Evolutionary conservation across 306 rosid genomes (phyloP), one percentile per base, ranked within the genome.

Genomic region (Nissolia schottii): DNA sequence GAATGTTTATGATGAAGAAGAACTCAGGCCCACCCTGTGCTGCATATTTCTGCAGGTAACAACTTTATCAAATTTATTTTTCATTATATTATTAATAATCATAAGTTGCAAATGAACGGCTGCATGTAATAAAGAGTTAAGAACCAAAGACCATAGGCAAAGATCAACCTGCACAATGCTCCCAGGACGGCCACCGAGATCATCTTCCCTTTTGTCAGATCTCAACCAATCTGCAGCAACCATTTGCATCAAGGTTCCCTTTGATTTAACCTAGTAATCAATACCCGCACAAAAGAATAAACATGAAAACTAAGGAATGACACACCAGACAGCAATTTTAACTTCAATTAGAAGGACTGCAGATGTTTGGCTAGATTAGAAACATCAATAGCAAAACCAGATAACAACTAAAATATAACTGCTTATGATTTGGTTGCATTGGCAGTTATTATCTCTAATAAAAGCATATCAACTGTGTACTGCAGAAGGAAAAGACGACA

Each of bases 181-280:
- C 75, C 88, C 87, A 62, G 79, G 87, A 29, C 96, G 97, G 68
- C 92, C 83, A 65, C 90, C 87, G 38, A 94, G 96, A 83, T 91
- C 82, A 76, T 89, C 99, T 76, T 89, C 97, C 88, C 95, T 93
- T 77, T 73, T 82, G 80, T 89, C 90, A 53, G 96, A 94, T 84
- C 82, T 77, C 50, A 91, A 77, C 97, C 99, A 94, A 81, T 94
- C 99, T n/a, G 93, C 97, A 55, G 93, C 96, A 64, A 89, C 93
- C 91, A 94, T 73, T 84, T 86, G 91, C 99, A 89, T 94, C 82
- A 86, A 78, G 55, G 99, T 87, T 71, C 87, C 82, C 64, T 85
- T 91, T 58, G 99, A 96, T 82, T 88, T 91, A 64, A 87, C 38
- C 99, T 94, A 81, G 77, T 40, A 40, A 79, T 74, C 32, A 48